Base-by-base conservation (phyloP, 1,284 basidiomycete genomes). In the Xerocomus cyaneibrunnescens region DNA sequence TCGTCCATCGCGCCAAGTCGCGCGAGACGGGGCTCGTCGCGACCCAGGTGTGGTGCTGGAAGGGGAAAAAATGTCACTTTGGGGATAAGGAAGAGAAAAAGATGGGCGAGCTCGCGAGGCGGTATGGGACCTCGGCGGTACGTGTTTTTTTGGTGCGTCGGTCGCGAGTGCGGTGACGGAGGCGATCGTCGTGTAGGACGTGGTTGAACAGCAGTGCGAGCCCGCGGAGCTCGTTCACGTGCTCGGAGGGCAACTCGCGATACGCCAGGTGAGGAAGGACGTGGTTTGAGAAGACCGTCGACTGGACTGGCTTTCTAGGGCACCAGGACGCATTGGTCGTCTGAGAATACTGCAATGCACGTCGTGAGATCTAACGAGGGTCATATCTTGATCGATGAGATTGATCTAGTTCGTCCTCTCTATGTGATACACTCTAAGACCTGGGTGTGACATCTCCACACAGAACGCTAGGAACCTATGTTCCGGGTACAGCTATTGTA, bases 261-360 rank as follows among this genome's bases (percentile, higher is more conserved):
- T 79, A 43, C 79, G 89, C 45, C 89, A 90, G 75, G 87, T 86
- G 57, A 39, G 58, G 37, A 39, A 12, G 42, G 37, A 51, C 14
- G n/a, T 38, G 22, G 13, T 17, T 45, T 14, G 55, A 42, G 36
- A n/a, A 37, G 41, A 16, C 55, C 22, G 41, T 44, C 25, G 25
- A 14, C 31, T 41, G 57, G 43, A 60, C 30, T 25, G 14, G 22
- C 45, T 8, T 43, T 37, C 22, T 36, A 91, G 84, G 89, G 89
- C 13, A 72, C 78, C 28, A 79, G 89, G 34, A 74, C 75, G 4
- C 86, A 84, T 60, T 92, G 89, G 89, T 81, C 81, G 7, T 62
- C 80, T 0, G 88, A 90, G 49, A 91, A 92, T 58, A 90, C 87
- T 5, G 75, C 86, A 3, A 89, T 92, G 87, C 88, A 91, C 56